Conservation (phyloP, 495 filamentous ascomycete species). For the Podospora pseudopauciseta region DNA sequence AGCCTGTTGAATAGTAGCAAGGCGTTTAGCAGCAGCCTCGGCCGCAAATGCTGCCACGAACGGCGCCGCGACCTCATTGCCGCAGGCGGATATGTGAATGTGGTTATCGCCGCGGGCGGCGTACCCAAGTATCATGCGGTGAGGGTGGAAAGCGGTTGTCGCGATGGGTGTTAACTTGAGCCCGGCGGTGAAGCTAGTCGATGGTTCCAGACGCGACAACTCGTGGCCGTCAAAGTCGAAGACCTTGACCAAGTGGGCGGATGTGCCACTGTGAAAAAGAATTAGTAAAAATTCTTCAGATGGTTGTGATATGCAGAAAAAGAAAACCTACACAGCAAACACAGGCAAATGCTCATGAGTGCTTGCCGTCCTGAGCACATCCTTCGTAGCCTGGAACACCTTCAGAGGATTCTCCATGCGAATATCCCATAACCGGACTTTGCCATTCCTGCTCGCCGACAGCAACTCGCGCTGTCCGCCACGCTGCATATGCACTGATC, state of each 20-base stretch:
- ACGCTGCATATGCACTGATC: constrained; percentile 93
- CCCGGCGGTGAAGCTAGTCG: constrained; percentile 79
- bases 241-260: constrained; percentile 80
- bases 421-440: constrained; percentile 95
- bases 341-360: constrained; percentile 97
- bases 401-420: constrained; percentile 72
- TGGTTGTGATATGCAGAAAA: constrained; percentile 1
- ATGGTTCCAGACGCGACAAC: constrained; percentile 79
- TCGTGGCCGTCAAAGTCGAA: constrained; percentile 80
- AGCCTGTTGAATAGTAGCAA: background rate
- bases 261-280: constrained; percentile 63
- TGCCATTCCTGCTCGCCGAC: constrained; percentile 81
- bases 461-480: constrained; percentile 88
- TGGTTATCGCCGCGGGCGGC: constrained; percentile 69
- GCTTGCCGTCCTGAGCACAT: constrained; percentile 77
- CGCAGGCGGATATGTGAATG: constrained; percentile 66
- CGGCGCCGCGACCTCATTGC: constrained; percentile 25
- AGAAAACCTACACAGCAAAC: constrained; percentile 77
- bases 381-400: constrained; percentile 69
- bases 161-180: constrained; percentile 70
- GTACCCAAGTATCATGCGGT: constrained; percentile 85
- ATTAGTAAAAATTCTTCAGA: constrained; percentile 22
- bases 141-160: constrained; percentile 91
- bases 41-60: background rate
- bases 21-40: too few species aligned